Percentiles rank a stretch among this genome's conserved stretches.
These are phyloP conservation scores for Fusarium bulbicola DNA, from an alignment of 2,329 filamentous ascomycete species.

Conservation along the genomic window DNA sequence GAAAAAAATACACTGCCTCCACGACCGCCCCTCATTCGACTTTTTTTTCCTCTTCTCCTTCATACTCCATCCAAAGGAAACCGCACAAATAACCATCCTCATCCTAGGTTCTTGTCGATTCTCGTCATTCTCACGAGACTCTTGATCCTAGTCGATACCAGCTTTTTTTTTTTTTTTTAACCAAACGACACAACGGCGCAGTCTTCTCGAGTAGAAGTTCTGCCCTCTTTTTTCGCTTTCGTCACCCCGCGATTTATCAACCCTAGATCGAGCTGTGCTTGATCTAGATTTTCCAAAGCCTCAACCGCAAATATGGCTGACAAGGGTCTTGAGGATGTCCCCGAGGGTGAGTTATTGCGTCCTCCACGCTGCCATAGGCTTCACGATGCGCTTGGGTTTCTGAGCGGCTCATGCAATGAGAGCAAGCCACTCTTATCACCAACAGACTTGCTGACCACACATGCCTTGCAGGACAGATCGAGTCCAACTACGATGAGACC, in stretches of 20 bases:
- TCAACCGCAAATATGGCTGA: constrained; percentile 95
- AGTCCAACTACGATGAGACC: constrained; percentile 99
- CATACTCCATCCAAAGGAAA: constrained; percentile 44
- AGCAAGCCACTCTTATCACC: background rate
- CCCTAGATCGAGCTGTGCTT: constrained; percentile 82
- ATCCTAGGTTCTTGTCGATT: constrained; percentile 55
- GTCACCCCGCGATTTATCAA: constrained; percentile 52
- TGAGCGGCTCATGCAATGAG: background rate
- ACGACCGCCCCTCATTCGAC: constrained; percentile 51
- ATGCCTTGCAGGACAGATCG: constrained; percentile 83
- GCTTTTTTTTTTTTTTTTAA: constrained; percentile 40
- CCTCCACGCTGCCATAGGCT: background rate
- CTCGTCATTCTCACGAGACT: constrained; percentile 58
- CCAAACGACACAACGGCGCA: constrained; percentile 41
- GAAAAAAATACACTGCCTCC: constrained; percentile 51
- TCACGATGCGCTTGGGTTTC: constrained; percentile 8
- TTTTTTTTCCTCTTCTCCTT: constrained; percentile 50
- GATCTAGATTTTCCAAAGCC: constrained; percentile 68
- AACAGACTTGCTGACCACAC: constrained; percentile 33
- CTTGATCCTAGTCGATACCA: constrained; percentile 57
- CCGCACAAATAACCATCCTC: constrained; percentile 45
- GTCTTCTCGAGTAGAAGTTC: constrained; percentile 47
- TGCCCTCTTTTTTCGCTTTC: constrained; percentile 49
- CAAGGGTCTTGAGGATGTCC: constrained; percentile 98
- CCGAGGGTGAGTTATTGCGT: constrained; percentile 77